phyloP scores from a whole-genome alignment of 2,329 filamentous ascomycete genomes.

The Neonectria hederae region DNA sequence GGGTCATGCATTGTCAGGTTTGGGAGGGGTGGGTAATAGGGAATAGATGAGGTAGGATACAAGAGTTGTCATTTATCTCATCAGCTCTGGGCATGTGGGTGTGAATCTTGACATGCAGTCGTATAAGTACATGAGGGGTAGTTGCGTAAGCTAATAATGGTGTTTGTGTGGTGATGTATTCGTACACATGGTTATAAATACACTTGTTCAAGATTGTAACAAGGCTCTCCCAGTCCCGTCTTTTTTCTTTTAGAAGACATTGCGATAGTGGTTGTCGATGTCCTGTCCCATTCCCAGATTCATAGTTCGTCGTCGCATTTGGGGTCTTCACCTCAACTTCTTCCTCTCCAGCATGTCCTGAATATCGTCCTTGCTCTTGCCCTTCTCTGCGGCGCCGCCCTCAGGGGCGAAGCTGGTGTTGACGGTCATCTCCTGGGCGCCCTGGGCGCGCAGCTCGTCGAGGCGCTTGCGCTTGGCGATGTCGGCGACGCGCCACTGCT shows the following conservation, averaged over 20 bases:
- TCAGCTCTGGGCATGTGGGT: neutral
- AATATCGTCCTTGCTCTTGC: conserved; percentile 49
- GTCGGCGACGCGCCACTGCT: conserved; percentile 94
- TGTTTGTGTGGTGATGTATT: conserved; percentile 17
- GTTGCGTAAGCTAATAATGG: conserved; percentile 15
- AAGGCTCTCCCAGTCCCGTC: neutral
- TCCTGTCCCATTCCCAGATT: neutral
- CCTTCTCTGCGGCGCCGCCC: conserved; percentile 44
- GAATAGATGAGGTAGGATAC: conserved; percentile 42
- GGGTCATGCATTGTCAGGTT: conserved; percentile 29
- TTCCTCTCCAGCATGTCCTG: conserved; percentile 53
- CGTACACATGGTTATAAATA: conserved; percentile 21
- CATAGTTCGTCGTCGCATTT: neutral
- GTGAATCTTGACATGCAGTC: conserved; percentile 7
- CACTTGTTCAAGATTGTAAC: conserved; percentile 13
- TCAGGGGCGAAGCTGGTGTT: conserved; percentile 50
- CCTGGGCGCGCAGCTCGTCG: conserved; percentile 77
- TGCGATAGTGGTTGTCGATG: neutral
- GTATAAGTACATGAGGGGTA: conserved; percentile 15
- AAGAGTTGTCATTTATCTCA: conserved; percentile 31
- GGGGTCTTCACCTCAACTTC: conserved; percentile 37
- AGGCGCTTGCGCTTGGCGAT: conserved; percentile 84
- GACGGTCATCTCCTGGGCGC: conserved; percentile 69
- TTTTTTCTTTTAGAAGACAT: neutral
- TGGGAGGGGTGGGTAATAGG: conserved; percentile 32